Conservation (phyloP, 257 asterid genomes). For the Nicotiana paniculata region DNA sequence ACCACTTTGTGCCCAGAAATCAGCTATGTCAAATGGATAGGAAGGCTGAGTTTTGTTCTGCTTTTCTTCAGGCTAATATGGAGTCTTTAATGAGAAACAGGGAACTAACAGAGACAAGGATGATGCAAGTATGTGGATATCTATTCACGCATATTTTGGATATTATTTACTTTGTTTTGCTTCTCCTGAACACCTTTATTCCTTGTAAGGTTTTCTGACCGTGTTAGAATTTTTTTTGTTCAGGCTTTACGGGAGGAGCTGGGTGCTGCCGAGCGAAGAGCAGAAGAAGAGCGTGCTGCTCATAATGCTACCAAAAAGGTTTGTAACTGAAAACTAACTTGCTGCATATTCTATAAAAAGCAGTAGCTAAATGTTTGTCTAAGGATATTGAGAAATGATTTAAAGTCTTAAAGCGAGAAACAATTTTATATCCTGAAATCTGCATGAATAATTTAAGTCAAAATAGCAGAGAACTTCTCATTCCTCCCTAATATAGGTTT, state of each 20-base stretch:
- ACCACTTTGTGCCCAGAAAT: neutral
- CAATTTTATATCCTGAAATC: neutral
- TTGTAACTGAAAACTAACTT: conserved; percentile 5
- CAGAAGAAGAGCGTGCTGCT: conserved; percentile 95
- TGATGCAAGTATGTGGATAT: conserved; percentile 84
- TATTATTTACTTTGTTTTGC: neutral
- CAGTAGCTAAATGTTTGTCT: neutral
- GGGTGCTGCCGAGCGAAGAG: conserved; percentile 88
- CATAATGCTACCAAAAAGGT: conserved; percentile 91
- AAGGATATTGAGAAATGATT: neutral
- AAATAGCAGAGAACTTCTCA: conserved; percentile 5
- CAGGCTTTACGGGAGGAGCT: conserved; percentile 96
- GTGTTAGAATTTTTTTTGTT: neutral
- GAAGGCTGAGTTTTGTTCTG: neutral
- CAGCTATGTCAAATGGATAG: neutral
- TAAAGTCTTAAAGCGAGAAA: neutral
- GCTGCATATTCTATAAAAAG: neutral
- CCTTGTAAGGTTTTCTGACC: neutral
- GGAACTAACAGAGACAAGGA: conserved; percentile 97
- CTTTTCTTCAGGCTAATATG: conserved; percentile 62
- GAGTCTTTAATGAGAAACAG: conserved; percentile 90
- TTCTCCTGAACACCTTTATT: neutral
- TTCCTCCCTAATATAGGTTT: neutral
- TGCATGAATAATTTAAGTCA: neutral
- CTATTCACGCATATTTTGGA: neutral